Percentiles rank a stretch among this genome's conserved stretches.
Evolutionary conservation across 371 early-diverging fungal species (phyloP).

Genomic region (Mucor velutinosus): DNA sequence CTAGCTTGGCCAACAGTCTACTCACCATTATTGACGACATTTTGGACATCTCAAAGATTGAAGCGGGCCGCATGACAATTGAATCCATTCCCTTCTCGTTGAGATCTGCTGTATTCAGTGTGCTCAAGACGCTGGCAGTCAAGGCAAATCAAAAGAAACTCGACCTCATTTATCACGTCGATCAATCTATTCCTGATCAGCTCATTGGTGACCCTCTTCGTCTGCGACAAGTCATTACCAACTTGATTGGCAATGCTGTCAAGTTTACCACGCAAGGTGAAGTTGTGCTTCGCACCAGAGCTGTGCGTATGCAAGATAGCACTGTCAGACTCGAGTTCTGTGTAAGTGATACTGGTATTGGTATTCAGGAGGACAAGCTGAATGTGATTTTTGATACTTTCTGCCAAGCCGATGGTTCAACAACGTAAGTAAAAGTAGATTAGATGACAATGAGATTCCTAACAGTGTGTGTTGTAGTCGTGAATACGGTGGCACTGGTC

Average conservation of each 20-base stretch:
- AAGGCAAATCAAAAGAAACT: conserved; percentile 73
- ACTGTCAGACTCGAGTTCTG: conserved; percentile 62
- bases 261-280: conserved; percentile 81
- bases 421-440: conserved; percentile 51
- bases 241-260: conserved; percentile 86
- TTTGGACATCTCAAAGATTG: conserved; percentile 84
- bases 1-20: conserved; percentile 66
- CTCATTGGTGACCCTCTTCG: conserved; percentile 79
- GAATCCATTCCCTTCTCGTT: conserved; percentile 70
- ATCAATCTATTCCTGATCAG: conserved; percentile 68
- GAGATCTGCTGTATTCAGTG: conserved; percentile 67
- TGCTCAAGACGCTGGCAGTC: conserved; percentile 68
- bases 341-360: conserved; percentile 86
- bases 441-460: no score
- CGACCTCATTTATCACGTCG: conserved; percentile 63
- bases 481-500: conserved; percentile 83
- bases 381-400: conserved; percentile 81
- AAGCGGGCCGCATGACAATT: conserved; percentile 76
- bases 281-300: conserved; percentile 54
- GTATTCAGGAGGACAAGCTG: conserved; percentile 77
- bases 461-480: conserved; percentile 33
- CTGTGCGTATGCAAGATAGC: conserved; percentile 36
- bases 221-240: conserved; percentile 79
- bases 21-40: conserved; percentile 80
- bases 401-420: conserved; percentile 77